Evolutionary conservation across 768 basidiomycete species (phyloP), one percentile per base, ranked within the genome.

Genomic region (Cystofilobasidium macerans): DNA sequence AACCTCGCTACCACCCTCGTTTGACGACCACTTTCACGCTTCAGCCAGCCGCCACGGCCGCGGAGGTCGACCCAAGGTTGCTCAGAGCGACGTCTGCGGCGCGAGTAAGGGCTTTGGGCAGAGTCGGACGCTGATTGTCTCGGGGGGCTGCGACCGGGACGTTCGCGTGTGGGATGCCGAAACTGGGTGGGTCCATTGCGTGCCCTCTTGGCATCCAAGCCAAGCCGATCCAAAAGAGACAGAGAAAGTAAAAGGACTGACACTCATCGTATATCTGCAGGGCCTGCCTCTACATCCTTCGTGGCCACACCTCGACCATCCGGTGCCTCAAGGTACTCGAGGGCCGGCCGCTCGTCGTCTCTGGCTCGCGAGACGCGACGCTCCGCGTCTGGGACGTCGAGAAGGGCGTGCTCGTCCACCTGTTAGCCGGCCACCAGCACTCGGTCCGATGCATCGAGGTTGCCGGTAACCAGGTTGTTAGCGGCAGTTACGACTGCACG

Each of bases 301-400:
- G 80, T 1, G 94, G 93, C 0, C 94, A 97, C 76, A 83, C 84
- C 0, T 88, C 90, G 0, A 97, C 94, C 0, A 86, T 98, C 59
- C 84, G 94, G 35, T 95, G 91, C 75, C 80, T 94, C 64, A 89
- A 87, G 71, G 86, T 90, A 18, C 77, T 97, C 58, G 86, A 94
- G 74, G 85, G 86, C 43, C 82, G 88, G 14, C 91, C 94, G 0
- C 81, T 94, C 60, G 92, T 90, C 0, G 84, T 99, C 38, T 87
- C 88, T 0, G 94, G 92, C 56, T 89, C 90, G 38, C 82, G 94
- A 22, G 94, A 98, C 71, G 78, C 81, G 20, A 89, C 88, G 4
- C 73, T 97, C 43, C 81, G 90, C 0, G 88, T 95, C 0, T 99
- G 94, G 94, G 89, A 99, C 75, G 82, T 99, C 38, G 87, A 89